phyloP scores from a whole-genome alignment of 345 rosid genomes.

The Streptanthus diversifolius region DNA sequence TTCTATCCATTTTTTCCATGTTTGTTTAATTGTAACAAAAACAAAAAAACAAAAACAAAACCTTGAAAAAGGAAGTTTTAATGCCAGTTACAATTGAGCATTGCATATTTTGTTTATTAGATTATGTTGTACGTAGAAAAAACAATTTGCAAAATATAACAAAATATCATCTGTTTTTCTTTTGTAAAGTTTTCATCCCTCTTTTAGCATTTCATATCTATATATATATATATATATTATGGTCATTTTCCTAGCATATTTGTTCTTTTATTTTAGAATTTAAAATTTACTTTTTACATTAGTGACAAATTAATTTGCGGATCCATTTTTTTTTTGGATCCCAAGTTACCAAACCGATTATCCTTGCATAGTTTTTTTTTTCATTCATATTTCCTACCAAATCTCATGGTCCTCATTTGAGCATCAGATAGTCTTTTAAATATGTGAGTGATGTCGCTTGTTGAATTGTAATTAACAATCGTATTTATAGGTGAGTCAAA shows the following conservation, averaged over 20 bases:
- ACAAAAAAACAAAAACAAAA: neutral
- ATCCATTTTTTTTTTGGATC: too few relatives aligned
- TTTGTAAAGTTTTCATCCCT: neutral
- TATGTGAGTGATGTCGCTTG: too few relatives aligned
- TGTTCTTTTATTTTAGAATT: neutral
- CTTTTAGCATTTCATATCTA: neutral
- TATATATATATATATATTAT: too few relatives aligned
- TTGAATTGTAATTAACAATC: too few relatives aligned
- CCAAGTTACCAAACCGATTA: too few relatives aligned
- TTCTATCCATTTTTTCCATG: neutral
- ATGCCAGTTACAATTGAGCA: neutral
- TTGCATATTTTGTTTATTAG: neutral
- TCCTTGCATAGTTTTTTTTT: too few relatives aligned
- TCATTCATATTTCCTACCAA: too few relatives aligned
- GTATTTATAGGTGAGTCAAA: too few relatives aligned
- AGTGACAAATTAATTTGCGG: too few relatives aligned
- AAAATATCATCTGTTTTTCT: neutral
- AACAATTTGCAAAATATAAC: neutral
- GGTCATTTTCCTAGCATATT: neutral
- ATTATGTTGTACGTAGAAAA: neutral
- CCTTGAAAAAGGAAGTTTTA: neutral
- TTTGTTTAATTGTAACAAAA: neutral
- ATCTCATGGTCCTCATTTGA: too few relatives aligned
- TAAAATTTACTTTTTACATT: too few relatives aligned
- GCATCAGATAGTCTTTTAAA: too few relatives aligned